These are phyloP conservation scores for Nakazawaea ernobii DNA, from an alignment of 805 yeast genomes.

Conservation along the genomic window DNA sequence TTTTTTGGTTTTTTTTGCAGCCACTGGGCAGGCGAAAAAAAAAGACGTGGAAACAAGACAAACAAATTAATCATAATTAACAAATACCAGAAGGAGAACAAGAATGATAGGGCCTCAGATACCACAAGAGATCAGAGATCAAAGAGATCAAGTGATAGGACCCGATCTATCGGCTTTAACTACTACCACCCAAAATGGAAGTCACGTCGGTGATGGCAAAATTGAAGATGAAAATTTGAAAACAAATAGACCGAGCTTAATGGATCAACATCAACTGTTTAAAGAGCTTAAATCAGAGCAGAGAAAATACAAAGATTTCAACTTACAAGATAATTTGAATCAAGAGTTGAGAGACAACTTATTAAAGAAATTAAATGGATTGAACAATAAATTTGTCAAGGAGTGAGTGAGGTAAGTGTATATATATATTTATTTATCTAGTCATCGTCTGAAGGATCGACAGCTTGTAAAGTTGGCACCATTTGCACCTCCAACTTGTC, in stretches of 20 bases:
- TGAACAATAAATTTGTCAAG: slow-evolving; percentile 10
- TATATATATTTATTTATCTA: neutral
- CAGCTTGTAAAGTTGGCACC: slow-evolving; percentile 16
- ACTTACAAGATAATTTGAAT: slow-evolving; percentile 18
- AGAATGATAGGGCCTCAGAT: slow-evolving; percentile 19
- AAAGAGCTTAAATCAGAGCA: neutral
- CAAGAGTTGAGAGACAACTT: slow-evolving; percentile 21
- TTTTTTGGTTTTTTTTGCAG: neutral
- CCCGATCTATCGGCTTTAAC: neutral
- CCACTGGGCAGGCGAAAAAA: neutral
- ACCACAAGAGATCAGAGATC: slow-evolving; percentile 18
- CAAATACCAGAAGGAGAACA: neutral
- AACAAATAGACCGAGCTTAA: neutral
- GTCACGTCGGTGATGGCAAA: neutral
- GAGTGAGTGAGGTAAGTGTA: no score
- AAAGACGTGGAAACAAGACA: neutral
- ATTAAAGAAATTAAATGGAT: slow-evolving; percentile 14
- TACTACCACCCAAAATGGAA: neutral
- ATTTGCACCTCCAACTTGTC: slow-evolving; percentile 13
- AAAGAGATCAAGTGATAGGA: slow-evolving; percentile 12
- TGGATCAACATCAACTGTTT: slow-evolving; percentile 2
- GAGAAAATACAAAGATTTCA: slow-evolving; percentile 14
- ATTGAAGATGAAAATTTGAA: no score
- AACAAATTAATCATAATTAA: neutral
- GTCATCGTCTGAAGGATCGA: slow-evolving; percentile 11